These are phyloP conservation scores for Coccinonectria pachysandricola DNA, from an alignment of 2,329 filamentous ascomycete genomes.

Conservation along the genomic window DNA sequence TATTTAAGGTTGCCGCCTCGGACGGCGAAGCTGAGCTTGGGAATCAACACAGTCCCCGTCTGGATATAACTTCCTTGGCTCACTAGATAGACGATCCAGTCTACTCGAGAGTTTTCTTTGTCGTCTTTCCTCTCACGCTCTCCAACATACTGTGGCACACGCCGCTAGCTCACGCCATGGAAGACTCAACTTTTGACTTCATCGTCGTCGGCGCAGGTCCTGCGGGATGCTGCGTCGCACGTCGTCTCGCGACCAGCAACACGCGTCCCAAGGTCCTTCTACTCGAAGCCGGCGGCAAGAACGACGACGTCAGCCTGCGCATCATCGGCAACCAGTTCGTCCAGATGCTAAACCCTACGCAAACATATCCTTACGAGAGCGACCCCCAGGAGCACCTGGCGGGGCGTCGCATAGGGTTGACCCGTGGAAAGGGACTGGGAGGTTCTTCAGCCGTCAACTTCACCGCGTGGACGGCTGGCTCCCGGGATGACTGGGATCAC, in stretches of 20 bases:
- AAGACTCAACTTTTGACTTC: too few species aligned
- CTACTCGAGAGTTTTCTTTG: too few species aligned
- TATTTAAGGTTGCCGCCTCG: too few species aligned
- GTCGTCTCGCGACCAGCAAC: slow-evolving; percentile 5
- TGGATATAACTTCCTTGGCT: too few species aligned
- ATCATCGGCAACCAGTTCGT: slow-evolving; percentile 5
- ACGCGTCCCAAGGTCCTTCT: slow-evolving; percentile 5
- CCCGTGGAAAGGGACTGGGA: slow-evolving; percentile 7
- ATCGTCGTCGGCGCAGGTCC: slow-evolving; percentile 10
- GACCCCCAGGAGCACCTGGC: slow-evolving; percentile 5
- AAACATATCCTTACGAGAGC: slow-evolving; percentile 8
- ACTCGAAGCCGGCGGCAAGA: slow-evolving; percentile 9
- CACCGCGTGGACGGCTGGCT: not conserved
- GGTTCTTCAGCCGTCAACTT: slow-evolving; percentile 10
- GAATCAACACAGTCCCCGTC: too few species aligned
- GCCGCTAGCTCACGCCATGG: too few species aligned
- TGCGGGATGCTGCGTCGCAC: slow-evolving; percentile 7
- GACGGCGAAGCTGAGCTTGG: too few species aligned
- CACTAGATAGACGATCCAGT: too few species aligned
- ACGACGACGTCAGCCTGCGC: slow-evolving; percentile 5
- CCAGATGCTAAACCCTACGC: slow-evolving; percentile 7
- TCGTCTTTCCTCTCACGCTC: too few species aligned
- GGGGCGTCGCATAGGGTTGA: slow-evolving; percentile 7
- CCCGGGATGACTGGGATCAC: slow-evolving; percentile 4
- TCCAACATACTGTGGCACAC: too few species aligned